Evolutionary conservation across 1,139 yeast species (phyloP), one percentile per base, ranked within the genome.

Genomic region (Hanseniaspora uvarum): DNA sequence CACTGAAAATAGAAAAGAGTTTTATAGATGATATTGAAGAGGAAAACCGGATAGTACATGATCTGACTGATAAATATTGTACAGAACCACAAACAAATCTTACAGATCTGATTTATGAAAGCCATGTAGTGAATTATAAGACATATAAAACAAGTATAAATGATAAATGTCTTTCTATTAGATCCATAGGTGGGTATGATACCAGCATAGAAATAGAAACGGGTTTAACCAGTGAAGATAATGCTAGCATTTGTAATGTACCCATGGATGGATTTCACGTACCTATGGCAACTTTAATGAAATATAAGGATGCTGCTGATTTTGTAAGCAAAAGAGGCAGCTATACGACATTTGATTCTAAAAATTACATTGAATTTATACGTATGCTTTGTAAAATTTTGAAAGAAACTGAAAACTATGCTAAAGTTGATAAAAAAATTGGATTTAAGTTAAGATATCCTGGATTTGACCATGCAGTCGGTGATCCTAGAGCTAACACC

Each of bases 221-320:
- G 19, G 21, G 21, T 19, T 4, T 11, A 5, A n/a, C 41, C 33
- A 12, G 40, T 30, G 12, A 54, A 55, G 8, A 53, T 57, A 23
- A 38, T 58, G 16, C 66, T 69, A 51, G 72, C 73, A 4, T 70
- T 70, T 57, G 43, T 12, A 69, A 71, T 26, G 69, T 81, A 1
- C 80, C 83, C 11, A 80, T 79, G 82, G 96, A 89, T 68, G 97
- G 97, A 11, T 89, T 77, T 64, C 97, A 89, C 65, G 71, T 80
- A 33, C 80, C 87, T 11, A 69, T 92, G 41, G 58, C 66, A 0
- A 76, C 78, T 52, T 69, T 89, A 33, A 72, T 69, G 26, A 58
- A 67, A 47, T 74, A 84, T 64, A 67, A 70, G 3, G 76, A 86
- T 59, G 73, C 86, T 0, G 71, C 64, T 6, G 72, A 69, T 39